These are phyloP conservation scores for Lentinula novae-zelandiae DNA, from an alignment of 1,284 basidiomycete genomes.

Conservation along the genomic window DNA sequence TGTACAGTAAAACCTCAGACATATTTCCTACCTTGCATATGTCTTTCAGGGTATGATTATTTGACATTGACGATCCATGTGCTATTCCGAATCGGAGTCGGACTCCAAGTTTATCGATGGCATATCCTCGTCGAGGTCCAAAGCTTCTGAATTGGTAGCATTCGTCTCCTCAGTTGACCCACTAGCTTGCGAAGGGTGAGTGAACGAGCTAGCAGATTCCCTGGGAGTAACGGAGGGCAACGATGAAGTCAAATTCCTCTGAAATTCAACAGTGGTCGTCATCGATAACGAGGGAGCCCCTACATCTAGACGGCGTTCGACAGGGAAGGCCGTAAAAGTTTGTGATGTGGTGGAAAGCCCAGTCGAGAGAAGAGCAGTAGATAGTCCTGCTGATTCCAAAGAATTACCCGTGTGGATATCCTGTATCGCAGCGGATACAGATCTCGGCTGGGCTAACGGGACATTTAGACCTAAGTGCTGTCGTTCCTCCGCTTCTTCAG, in stretches of 20 bases:
- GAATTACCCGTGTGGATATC: conserved; percentile 17
- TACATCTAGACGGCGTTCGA: neutral
- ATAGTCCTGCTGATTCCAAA: neutral
- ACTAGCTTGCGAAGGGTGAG: conserved; percentile 4
- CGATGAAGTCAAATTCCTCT: neutral
- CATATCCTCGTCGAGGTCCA: conserved; percentile 41
- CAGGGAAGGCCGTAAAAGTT: neutral
- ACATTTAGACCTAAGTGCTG: conserved; percentile 33
- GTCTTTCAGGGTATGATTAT: neutral
- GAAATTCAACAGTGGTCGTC: neutral
- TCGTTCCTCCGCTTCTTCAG: conserved; percentile 52
- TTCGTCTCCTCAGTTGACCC: neutral
- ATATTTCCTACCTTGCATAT: neutral
- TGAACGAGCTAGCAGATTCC: neutral
- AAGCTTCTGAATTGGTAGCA: conserved; percentile 13
- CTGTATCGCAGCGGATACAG: conserved; percentile 7
- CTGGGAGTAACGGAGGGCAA: neutral
- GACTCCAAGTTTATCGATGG: conserved; percentile 44
- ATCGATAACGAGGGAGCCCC: neutral
- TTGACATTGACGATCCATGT: neutral
- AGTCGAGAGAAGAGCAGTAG: neutral
- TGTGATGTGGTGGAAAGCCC: neutral
- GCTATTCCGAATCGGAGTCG: conserved; percentile 39
- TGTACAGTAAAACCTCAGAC: neutral
- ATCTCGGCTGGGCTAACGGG: neutral